Evolutionary conservation across 1,284 basidiomycete genomes (phyloP), one percentile per base, ranked within the genome.

Genomic region (Trametes hirsuta): DNA sequence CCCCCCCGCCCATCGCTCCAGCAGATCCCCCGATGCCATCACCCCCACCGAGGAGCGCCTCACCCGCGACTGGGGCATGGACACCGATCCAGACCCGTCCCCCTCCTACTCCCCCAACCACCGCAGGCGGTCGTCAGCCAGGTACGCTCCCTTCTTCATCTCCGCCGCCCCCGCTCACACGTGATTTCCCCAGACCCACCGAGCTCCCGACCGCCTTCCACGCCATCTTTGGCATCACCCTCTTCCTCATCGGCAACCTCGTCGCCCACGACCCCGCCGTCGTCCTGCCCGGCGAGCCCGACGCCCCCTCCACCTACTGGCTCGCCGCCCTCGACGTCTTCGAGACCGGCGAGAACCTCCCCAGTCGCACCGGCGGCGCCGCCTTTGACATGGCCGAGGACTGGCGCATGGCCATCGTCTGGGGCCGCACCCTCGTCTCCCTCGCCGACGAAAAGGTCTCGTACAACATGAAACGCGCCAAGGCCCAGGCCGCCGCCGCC

Each of bases 401-500:
- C 70, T 88, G 86, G 86, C 78, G 83, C 30, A 83, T 87, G 81
- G 81, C 84, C n/a, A 77, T 87, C 62, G 76, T 82, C 47, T 87
- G 85, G 85, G 86, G 86, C 1, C 81, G 86, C 60, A 83, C 84
- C 3, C 76, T 87, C 47, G 81, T 87, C 54, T 79, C 76, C 53
- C 72, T 89, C 53, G 82, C 85, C 6, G 83, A 85, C 56, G 83
- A 85, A 42, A 71, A 76, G 67, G 59, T 72, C 46, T 62, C 60
- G 30, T 56, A 66, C 59, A 61, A 54, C 59, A 63, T 66, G 36
- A 63, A 56, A 48, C 25, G 58, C 54, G 62, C 66, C 40, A 53
- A 58, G 62, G 58, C 55, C 47, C 57, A 59, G 44, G 48, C 59
- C 52, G 35, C 40, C 30, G 44, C 60, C 12, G 54, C 60, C 46